Base-by-base conservation (phyloP, 805 yeast species). In the Limtongozyma cylindracea region DNA sequence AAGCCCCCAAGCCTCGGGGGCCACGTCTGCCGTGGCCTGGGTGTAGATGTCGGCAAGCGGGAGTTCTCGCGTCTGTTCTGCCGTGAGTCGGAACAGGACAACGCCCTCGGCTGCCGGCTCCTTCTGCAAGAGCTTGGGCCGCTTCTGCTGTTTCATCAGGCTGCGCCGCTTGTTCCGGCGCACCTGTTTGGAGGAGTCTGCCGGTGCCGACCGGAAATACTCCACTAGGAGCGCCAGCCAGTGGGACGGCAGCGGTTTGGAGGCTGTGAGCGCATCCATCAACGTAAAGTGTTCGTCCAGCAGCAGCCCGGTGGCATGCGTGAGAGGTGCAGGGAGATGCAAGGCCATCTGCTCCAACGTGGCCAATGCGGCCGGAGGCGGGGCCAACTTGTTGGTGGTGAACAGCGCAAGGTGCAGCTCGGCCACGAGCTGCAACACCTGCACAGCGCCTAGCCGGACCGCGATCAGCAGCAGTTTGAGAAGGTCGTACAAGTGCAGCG, bases 21-120 rank as follows among this genome's bases (percentile, higher is more conserved):
- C 91, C 11, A 72, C 39, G 8, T 41, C 42, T 17, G 49, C 57
- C 28, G 48, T 36, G 3, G 73, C 80, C 26, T 52, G 60, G 24
- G 69, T 74, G 33, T 52, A 66, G 11, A 73, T 53, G 34, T 72
- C 73, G 29, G 66, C 69, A 12, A 61, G 39, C 0, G 70, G 44
- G 11, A 58, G 35, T 24, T 57, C 57, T 11, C 55, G 47, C 14
- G 77, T 54, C 6, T 61, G 59, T 9, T 66, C 70, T 19, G 62
- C 62, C n/a, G 54, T 33, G 13, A 77, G 34, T 2, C 31, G 24
- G 25, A 71, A 60, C 15, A 55, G 49, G 13, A 55, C 52, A 17
- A 73, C 39, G 3, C 69, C 70, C 32, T 59, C 65, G n/a, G 20
- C 3, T 18, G 13, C 17, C 17, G n/a, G 13, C 12, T 13, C n/a